These are phyloP conservation scores for Penicillium sp. DNA, from an alignment of 2,329 filamentous ascomycete species.

Conservation along the genomic window DNA sequence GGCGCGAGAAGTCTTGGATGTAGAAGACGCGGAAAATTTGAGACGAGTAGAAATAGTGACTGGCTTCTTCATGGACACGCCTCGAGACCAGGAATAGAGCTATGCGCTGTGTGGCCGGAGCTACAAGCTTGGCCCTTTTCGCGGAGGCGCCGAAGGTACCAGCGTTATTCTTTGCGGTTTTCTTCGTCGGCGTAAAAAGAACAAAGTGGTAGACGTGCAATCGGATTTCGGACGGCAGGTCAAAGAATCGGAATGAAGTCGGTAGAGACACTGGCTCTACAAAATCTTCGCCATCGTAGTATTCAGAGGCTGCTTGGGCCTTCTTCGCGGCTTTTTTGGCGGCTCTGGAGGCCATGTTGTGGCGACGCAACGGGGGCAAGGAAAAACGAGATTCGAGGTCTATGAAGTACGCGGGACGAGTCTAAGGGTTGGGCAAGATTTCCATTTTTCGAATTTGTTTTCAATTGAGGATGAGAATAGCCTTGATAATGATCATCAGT, in stretches of 20 bases:
- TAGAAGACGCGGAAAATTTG: constrained; percentile 57
- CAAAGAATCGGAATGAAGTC: constrained; percentile 51
- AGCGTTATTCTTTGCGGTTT: constrained; percentile 24
- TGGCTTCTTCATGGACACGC: constrained; percentile 52
- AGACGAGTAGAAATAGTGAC: constrained; percentile 51
- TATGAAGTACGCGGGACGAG: constrained; percentile 19
- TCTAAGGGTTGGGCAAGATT: constrained; percentile 11
- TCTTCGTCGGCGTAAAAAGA: constrained; percentile 40
- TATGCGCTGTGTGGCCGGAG: constrained; percentile 37
- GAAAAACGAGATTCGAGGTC: constrained; percentile 8
- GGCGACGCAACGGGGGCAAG: constrained; percentile 7
- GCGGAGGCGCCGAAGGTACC: constrained; percentile 39
- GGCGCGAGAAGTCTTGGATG: constrained; percentile 49
- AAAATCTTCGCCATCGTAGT: constrained; percentile 17
- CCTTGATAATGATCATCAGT: not conserved
- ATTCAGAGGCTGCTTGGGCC: constrained; percentile 6
- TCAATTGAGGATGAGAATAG: constrained; percentile 11
- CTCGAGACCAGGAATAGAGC: constrained; percentile 42
- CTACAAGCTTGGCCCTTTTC: constrained; percentile 35
- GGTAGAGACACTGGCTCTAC: constrained; percentile 20
- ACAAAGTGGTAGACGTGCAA: constrained; percentile 50
- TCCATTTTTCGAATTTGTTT: constrained; percentile 27
- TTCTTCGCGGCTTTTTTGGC: constrained; percentile 14
- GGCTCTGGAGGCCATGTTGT: constrained; percentile 16
- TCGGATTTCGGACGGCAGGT: constrained; percentile 55